phyloP scores from a whole-genome alignment of 257 asterid genomes.

The Solanum piurae region DNA sequence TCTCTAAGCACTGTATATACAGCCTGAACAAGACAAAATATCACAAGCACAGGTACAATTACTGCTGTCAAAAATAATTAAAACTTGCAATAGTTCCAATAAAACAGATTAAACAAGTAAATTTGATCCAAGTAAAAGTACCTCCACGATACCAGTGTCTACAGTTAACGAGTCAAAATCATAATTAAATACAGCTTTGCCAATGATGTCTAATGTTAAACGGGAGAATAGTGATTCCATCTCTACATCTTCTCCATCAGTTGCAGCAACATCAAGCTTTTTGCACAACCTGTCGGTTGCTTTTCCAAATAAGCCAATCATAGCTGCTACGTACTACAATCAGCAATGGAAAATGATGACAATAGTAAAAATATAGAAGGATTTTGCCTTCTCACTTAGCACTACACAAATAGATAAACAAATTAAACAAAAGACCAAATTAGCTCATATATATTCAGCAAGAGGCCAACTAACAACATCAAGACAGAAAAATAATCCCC shows the following conservation, averaged over 20 bases:
- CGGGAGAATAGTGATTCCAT: constrained; percentile 99
- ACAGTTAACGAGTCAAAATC: constrained; percentile 84
- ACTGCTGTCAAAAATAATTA: background rate
- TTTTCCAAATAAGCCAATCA: constrained; percentile 79
- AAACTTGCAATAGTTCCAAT: background rate
- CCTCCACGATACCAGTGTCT: constrained; percentile 92
- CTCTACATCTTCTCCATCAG: constrained; percentile 90
- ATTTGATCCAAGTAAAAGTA: constrained; percentile 15
- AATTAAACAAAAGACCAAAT: background rate
- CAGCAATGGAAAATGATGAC: background rate
- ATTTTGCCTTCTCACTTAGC: background rate
- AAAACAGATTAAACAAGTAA: background rate
- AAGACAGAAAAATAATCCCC: background rate
- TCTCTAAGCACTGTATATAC: constrained; percentile 88
- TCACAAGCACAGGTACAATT: background rate
- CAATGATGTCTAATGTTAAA: constrained; percentile 86
- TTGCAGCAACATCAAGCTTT: constrained; percentile 82
- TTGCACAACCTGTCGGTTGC: constrained; percentile 81
- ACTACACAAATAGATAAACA: background rate
- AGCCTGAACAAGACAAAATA: constrained; percentile 51
- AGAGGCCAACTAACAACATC: background rate
- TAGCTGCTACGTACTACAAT: constrained; percentile 83
- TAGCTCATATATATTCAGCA: background rate
- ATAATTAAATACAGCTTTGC: constrained; percentile 94
- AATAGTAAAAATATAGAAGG: background rate